phyloP scores from a whole-genome alignment of 2,329 filamentous ascomycete genomes.

The Diplodia sapinea region DNA sequence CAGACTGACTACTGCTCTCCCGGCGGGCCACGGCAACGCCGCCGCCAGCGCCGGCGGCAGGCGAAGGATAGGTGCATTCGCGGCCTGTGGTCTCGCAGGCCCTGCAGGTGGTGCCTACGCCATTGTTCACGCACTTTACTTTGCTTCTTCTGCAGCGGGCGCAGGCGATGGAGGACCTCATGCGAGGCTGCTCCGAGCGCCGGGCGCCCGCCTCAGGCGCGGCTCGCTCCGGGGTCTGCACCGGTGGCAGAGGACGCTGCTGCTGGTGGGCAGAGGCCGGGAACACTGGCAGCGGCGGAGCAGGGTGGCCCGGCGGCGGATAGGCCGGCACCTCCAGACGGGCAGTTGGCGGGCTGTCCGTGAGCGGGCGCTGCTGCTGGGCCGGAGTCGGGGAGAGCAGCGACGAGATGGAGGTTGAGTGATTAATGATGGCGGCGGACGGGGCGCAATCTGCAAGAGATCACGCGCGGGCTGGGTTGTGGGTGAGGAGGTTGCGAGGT shows the following conservation, averaged over 20 bases:
- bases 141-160: conserved; percentile 77
- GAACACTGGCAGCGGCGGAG: conserved; percentile 27
- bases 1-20: conserved; percentile 35
- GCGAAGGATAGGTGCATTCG: conserved; percentile 73
- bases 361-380: conserved; percentile 16
- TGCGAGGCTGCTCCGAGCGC: conserved; percentile 47
- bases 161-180: conserved; percentile 83
- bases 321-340: conserved; percentile 28
- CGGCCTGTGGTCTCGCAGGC: conserved; percentile 74
- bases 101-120: conserved; percentile 73
- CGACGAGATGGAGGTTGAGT: conserved; percentile 32
- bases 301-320: conserved; percentile 18
- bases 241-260: conserved; percentile 25
- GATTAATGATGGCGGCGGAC: conserved; percentile 29
- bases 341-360: conserved; percentile 28
- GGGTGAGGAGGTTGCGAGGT: background rate
- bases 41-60: conserved; percentile 46
- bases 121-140: conserved; percentile 84
- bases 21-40: conserved; percentile 40
- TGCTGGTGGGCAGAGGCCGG: conserved; percentile 14
- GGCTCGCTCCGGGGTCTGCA: conserved; percentile 19
- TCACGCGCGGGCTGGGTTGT: conserved; percentile 18
- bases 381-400: conserved; percentile 29
- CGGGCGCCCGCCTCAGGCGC: conserved; percentile 30
- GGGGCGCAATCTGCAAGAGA: conserved; percentile 28